A percentile compares a stretch with the other conserved stretches of the same genome.
Evolutionary conservation across 2,329 filamentous ascomycete genomes (phyloP).

Genomic region (Teratosphaeriaceae sp.): DNA sequence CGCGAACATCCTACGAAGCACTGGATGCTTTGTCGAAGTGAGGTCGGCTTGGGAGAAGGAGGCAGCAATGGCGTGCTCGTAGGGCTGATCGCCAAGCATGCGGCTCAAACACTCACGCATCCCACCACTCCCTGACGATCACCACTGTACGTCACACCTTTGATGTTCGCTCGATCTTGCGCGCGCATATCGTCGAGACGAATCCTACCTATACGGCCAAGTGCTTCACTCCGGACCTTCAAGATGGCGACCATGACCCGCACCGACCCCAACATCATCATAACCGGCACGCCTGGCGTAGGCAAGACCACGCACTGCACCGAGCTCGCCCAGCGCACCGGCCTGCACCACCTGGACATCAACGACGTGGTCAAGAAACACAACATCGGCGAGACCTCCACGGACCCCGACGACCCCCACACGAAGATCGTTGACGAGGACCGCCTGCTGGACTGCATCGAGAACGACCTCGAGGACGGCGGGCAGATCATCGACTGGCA

Average conservation of each 20-base stretch:
- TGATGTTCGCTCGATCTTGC: neutral
- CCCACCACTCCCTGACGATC: neutral
- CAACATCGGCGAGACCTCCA: slow-evolving; percentile 79
- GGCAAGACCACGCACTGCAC: slow-evolving; percentile 94
- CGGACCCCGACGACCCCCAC: slow-evolving; percentile 63
- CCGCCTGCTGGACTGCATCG: slow-evolving; percentile 80
- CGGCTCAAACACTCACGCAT: too few species aligned
- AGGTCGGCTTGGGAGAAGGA: neutral
- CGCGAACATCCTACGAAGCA: slow-evolving; percentile 14
- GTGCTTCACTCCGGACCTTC: slow-evolving; percentile 5
- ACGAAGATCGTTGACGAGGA: slow-evolving; percentile 96
- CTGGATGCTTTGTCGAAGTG: neutral
- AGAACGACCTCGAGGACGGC: slow-evolving; percentile 69
- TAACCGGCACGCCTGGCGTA: slow-evolving; percentile 92
- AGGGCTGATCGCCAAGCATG: too few species aligned
- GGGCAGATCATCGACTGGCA: slow-evolving; percentile 97
- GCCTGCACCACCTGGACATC: slow-evolving; percentile 75
- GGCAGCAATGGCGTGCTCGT: too few species aligned
- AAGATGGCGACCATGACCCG: slow-evolving; percentile 30
- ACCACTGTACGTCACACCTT: neutral
- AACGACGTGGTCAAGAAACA: slow-evolving; percentile 90
- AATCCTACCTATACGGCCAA: too few species aligned
- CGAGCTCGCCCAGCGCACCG: slow-evolving; percentile 66
- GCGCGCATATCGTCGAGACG: too few species aligned
- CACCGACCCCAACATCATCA: slow-evolving; percentile 73